phyloP scores from a whole-genome alignment of 495 filamentous ascomycete genomes.

The Xylaria longipes region DNA sequence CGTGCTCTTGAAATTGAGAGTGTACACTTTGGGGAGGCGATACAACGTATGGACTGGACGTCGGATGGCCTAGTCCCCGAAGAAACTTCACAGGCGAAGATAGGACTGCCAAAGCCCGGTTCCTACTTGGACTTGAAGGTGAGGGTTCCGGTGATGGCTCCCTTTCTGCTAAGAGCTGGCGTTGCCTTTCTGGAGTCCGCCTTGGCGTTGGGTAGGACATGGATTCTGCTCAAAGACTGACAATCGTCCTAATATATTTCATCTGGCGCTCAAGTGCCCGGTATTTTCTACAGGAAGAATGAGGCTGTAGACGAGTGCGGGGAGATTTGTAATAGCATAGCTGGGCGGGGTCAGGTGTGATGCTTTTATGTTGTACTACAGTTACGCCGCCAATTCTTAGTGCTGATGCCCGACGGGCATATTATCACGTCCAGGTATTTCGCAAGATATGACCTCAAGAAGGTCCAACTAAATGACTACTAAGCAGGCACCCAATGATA shows the following conservation, averaged over 20 bases:
- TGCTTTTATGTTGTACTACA: no score
- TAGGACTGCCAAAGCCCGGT: neutral
- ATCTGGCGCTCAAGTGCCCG: neutral
- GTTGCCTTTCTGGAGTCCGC: neutral
- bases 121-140: neutral
- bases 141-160: neutral
- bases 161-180: neutral
- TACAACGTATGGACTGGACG: neutral
- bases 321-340: no score
- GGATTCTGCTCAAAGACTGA: neutral
- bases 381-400: no score
- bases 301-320: neutral
- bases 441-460: no score
- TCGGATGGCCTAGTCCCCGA: neutral
- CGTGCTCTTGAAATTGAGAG: neutral
- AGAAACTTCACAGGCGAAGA: neutral
- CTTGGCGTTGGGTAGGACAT: neutral
- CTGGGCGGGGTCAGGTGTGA: no score
- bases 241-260: neutral
- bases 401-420: no score
- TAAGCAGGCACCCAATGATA: no score
- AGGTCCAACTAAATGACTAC: no score
- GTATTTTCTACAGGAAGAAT: neutral
- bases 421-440: no score
- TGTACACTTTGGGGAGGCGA: neutral